Evolutionary conservation across 257 asterid genomes (phyloP).

Genomic region (Ehretia macrophylla): DNA sequence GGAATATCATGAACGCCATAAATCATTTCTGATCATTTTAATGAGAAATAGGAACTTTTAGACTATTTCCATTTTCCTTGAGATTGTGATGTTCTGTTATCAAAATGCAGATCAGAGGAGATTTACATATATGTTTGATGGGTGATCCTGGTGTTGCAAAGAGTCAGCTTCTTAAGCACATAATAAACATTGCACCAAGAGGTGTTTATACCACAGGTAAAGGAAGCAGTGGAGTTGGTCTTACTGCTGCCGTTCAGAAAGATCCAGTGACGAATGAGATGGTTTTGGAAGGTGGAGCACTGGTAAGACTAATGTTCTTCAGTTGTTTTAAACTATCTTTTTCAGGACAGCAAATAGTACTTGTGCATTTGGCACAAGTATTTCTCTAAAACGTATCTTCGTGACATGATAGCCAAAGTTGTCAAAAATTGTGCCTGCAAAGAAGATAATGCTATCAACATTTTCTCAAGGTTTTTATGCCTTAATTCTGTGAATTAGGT

Average conservation of each 20-base stretch:
- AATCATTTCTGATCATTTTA: too few relatives aligned
- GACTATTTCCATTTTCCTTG: background rate
- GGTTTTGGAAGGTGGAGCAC: constrained; percentile 99
- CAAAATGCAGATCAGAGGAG: constrained; percentile 70
- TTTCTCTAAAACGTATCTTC: background rate
- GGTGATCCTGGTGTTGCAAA: constrained; percentile 99
- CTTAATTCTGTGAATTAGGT: constrained; percentile 42
- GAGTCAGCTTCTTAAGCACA: constrained; percentile 97
- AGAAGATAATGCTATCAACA: background rate
- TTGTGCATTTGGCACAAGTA: background rate
- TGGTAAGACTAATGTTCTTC: constrained; percentile 48
- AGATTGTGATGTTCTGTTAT: background rate
- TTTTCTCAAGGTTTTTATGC: background rate
- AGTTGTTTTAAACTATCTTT: constrained; percentile 2
- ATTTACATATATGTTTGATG: constrained; percentile 76
- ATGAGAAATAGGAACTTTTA: background rate
- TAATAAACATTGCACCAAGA: constrained; percentile 93
- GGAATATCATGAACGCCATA: too few relatives aligned
- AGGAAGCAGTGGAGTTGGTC: constrained; percentile 99
- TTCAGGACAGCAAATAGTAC: background rate
- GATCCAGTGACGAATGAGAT: constrained; percentile 96
- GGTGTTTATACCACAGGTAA: constrained; percentile 95
- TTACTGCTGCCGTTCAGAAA: constrained; percentile 98
- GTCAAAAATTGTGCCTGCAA: background rate
- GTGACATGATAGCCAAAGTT: background rate